Evolutionary conservation across 1,139 yeast genomes (phyloP).

Genomic region (Debaryomyces sp.): DNA sequence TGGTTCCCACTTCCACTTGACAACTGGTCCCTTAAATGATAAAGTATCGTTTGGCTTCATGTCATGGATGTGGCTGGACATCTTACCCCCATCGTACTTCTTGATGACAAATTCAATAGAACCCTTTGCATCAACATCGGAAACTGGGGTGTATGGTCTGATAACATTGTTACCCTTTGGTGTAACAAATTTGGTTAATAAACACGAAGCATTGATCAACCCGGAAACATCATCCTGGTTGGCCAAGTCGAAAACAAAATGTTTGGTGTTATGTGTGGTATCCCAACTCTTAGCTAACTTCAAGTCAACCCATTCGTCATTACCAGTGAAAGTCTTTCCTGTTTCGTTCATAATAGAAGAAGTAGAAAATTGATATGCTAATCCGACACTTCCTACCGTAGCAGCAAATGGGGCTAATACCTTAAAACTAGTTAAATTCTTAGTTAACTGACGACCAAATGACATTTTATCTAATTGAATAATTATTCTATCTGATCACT

Average conservation of each 20-base stretch:
- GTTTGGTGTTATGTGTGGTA: constrained; percentile 65
- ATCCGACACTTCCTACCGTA: constrained; percentile 55
- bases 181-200: constrained; percentile 80
- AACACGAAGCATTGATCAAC: constrained; percentile 74
- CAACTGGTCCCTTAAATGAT: constrained; percentile 92
- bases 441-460: constrained; percentile 19
- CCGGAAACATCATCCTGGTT: constrained; percentile 73
- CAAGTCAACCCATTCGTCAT: constrained; percentile 79
- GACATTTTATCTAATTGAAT: constrained; percentile 13
- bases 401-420: constrained; percentile 43
- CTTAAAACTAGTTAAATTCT: constrained; percentile 27
- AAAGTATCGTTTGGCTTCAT: constrained; percentile 81
- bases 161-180: constrained; percentile 86
- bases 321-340: constrained; percentile 64
- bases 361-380: constrained; percentile 47
- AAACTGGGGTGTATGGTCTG: constrained; percentile 95
- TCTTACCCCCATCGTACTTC: constrained; percentile 81
- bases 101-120: constrained; percentile 80
- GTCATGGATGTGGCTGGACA: constrained; percentile 72
- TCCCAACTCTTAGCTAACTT: constrained; percentile 61
- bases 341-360: constrained; percentile 47
- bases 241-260: constrained; percentile 73
- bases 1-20: constrained; percentile 91
- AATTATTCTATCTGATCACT: neutral
- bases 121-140: constrained; percentile 72